These are phyloP conservation scores for Aristolochia californica DNA, from an alignment of 164 flowering plant genomes.

Conservation along the genomic window DNA sequence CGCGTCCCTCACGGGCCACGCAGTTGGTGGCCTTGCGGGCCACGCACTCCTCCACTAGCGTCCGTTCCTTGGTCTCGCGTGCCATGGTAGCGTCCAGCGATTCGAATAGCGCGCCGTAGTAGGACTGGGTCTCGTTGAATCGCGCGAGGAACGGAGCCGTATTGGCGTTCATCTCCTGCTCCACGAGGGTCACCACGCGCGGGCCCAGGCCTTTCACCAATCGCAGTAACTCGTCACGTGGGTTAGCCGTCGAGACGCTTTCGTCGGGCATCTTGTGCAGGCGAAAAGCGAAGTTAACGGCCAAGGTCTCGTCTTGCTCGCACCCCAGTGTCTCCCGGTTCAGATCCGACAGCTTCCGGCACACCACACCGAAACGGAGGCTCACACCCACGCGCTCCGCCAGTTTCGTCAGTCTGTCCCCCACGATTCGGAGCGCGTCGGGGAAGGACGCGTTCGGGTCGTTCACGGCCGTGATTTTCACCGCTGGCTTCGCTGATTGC, in stretches of 20 bases:
- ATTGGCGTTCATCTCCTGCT: constrained; percentile 75
- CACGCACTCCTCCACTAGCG: constrained; percentile 50
- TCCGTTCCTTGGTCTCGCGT: constrained; percentile 31
- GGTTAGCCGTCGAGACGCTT: constrained; percentile 84
- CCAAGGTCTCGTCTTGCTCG: constrained; percentile 47
- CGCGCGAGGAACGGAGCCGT: constrained; percentile 66
- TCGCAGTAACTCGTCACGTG: constrained; percentile 70
- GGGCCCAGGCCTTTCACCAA: constrained; percentile 57
- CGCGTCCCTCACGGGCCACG: constrained; percentile 75
- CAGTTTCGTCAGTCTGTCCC: constrained; percentile 32
- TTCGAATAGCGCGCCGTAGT: constrained; percentile 60
- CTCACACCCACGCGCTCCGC: constrained; percentile 36
- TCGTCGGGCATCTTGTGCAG: constrained; percentile 65
- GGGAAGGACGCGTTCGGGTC: constrained; percentile 6
- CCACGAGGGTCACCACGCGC: constrained; percentile 56
- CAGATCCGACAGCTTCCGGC: constrained; percentile 27
- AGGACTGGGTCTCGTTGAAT: constrained; percentile 38
- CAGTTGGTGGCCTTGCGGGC: constrained; percentile 51
- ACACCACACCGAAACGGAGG: constrained; percentile 22
- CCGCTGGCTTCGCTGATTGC: constrained; percentile 13
- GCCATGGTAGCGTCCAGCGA: constrained; percentile 48
- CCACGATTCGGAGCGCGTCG: constrained; percentile 20
- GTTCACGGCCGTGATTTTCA: constrained; percentile 48
- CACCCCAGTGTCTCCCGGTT: constrained; percentile 40
- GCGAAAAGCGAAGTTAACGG: constrained; percentile 69